Base-by-base conservation (phyloP, 2,329 filamentous ascomycete species). In the Xylaria polymorpha region DNA sequence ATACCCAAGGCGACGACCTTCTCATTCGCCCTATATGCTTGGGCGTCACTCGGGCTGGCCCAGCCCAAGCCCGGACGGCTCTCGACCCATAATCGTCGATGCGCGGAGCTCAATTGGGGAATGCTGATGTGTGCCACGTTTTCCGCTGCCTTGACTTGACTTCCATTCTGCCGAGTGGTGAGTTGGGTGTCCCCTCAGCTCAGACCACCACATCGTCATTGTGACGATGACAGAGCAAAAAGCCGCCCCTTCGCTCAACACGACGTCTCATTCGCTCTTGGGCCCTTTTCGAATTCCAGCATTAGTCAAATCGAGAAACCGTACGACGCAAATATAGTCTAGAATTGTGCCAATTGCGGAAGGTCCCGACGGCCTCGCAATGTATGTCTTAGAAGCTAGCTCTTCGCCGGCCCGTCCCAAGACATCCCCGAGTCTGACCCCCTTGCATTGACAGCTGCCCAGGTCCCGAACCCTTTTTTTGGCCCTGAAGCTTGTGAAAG, bases 111-210 rank as follows among this genome's bases (percentile, higher is more conserved):
- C 58, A 69, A 69, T 71, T 69, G 71, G 66, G 71, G 4, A 59
- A 61, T 63, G 57, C 63, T 72, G 73, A 70, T 67, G 73, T 76
- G 73, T 76, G 74, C 74, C 75, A 76, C 74, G 74, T 76, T 75
- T 74, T 71, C 67, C 67, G 61, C 61, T 58, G 51, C 3, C 25
- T 29, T 29, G 25, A 4, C 68, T 72, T 67, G 66, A 44, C 62
- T 70, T 68, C 70, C 57, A 64, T 64, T 69, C 60, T 69, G 50
- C 66, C 25, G 55, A 35, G 50, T 59, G 37, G 50, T 59, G 37
- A 51, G 60, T 61, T 66, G 64, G 61, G 65, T 37, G 18, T 41
- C 41, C 48, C 25, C n/a, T n/a, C n/a, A n/a, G n/a, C n/a, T 29
- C 29, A 55, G 55, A 62, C 59, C 62, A 29, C 4, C 25, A 2